Base-by-base conservation (phyloP, 2,329 filamentous ascomycete genomes). In the Fusarium nodosum region DNA sequence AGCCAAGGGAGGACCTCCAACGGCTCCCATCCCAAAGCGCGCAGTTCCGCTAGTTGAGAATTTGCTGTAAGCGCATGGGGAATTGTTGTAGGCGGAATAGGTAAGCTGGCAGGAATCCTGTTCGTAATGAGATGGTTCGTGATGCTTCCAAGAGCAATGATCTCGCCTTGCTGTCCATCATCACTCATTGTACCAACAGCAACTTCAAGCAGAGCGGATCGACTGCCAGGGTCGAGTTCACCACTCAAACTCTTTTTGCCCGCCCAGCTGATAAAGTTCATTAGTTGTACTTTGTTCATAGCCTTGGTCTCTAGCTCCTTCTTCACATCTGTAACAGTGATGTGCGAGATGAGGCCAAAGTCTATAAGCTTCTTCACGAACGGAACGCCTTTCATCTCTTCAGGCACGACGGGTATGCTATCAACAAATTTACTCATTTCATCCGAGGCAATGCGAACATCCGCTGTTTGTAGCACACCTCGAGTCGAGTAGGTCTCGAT, bases 401-500 rank as follows among this genome's bases (percentile, higher is more conserved):
- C 88, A 2, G 95, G 92, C 6, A 98, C 84, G 39, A 97, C 90
- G 0, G 96, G 94, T 66, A 99, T 96, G 34, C 92, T 92, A 59
- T 94, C 91, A 60, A 98, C 89, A 76, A 99, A 99, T 61, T 86
- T 85, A 73, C 81, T 83, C 52, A 90, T 77, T 72, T 90, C 84
- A 83, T 92, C 77, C 77, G 91, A 82, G 77, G 83, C 92, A 72
- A 97, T 87, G 34, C 96, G 92, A 36, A 97, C 93, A 71, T 92
- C 87, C 15, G 92, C 88, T 36, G 92, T 97, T n/a, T 91, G 88
- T 56, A 97, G 84, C 9, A 99, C 90, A 58, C 97, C 97, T 61
- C 91, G 89, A 22, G 91, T 97, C 2, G 94, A 97, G 69, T 97
- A 90, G 9, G 97, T 87, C 75, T 97, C 94, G 60, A 98, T 93